Percentiles rank a stretch among this genome's conserved stretches.
Conservation (phyloP, 2,329 filamentous ascomycete species). For the Verticillium zaregamsianum region DNA sequence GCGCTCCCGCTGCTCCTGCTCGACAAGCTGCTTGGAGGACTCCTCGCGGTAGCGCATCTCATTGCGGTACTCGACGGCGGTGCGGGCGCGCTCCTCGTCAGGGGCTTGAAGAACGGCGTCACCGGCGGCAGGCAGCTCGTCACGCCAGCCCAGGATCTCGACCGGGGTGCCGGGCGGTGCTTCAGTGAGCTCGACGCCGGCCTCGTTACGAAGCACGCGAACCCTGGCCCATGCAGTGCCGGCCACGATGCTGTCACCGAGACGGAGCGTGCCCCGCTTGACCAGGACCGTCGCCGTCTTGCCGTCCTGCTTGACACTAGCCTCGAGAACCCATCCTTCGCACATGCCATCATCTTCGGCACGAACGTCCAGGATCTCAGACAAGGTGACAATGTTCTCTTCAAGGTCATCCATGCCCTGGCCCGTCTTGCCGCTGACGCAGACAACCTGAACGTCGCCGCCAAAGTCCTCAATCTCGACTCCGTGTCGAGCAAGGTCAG, state of each 20-base stretch:
- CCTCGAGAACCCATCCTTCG: constrained; percentile 93
- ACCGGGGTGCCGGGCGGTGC: constrained; percentile 86
- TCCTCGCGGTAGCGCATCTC: constrained; percentile 68
- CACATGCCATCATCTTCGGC: constrained; percentile 72
- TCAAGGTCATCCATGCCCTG: constrained; percentile 88
- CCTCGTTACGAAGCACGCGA: constrained; percentile 80
- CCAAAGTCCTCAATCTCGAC: constrained; percentile 94
- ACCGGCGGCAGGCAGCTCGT: constrained; percentile 75
- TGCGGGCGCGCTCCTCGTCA: constrained; percentile 73
- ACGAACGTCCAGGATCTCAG: constrained; percentile 86
- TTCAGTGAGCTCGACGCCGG: constrained; percentile 65
- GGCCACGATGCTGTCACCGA: constrained; percentile 80
- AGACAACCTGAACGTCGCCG: constrained; percentile 88
- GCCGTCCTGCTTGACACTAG: constrained; percentile 78
- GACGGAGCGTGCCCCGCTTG: constrained; percentile 76
- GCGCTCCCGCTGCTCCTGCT: constrained; percentile 60
- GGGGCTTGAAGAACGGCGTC: constrained; percentile 81
- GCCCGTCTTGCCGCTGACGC: constrained; percentile 90
- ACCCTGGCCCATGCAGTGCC: constrained; percentile 85
- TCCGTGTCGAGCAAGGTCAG: constrained; percentile 76
- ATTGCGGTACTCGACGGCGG: constrained; percentile 70
- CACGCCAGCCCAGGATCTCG: constrained; percentile 92
- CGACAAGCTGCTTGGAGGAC: constrained; percentile 78
- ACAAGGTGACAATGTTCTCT: constrained; percentile 80
- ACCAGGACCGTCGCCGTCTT: constrained; percentile 87